A percentile compares a stretch with the other conserved stretches of the same genome.
Conservation (phyloP, 306 rosid species). For the Cyclanthera cordifolia region DNA sequence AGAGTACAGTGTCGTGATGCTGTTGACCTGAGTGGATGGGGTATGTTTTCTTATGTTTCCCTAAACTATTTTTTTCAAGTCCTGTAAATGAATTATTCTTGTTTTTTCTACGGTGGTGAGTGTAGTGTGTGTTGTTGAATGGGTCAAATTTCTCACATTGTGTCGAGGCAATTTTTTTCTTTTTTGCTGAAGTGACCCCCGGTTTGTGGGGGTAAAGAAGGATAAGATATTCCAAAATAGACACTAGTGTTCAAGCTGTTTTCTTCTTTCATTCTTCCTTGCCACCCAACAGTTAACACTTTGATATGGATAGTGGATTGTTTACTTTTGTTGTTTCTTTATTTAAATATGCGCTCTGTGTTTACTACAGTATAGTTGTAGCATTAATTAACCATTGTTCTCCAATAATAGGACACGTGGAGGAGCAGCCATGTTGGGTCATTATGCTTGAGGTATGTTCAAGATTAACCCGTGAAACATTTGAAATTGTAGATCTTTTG, state of each 20-base stretch:
- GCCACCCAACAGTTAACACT: background rate
- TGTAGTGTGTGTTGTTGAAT: background rate
- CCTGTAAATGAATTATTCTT: background rate
- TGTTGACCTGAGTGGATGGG: conserved; percentile 78
- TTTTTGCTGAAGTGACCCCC: background rate
- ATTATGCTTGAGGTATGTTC: conserved; percentile 81
- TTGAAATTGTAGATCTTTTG: background rate
- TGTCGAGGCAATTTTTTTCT: background rate
- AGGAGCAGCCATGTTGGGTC: conserved; percentile 91
- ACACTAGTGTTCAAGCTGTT: background rate
- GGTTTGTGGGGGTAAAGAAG: background rate
- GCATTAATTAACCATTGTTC: background rate
- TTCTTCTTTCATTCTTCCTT: background rate
- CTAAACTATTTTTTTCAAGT: background rate
- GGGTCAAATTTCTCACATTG: background rate
- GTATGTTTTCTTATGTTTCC: conserved; percentile 28
- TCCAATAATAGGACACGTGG: conserved; percentile 47
- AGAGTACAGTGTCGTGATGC: conserved; percentile 85
- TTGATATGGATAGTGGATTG: background rate
- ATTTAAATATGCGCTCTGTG: background rate
- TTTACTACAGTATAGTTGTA: background rate
- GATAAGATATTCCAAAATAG: background rate
- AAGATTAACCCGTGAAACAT: background rate
- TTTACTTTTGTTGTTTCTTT: background rate
- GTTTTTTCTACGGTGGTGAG: background rate